Evolutionary conservation across 2,329 filamentous ascomycete species (phyloP).

Genomic region (Cercospora zeina): DNA sequence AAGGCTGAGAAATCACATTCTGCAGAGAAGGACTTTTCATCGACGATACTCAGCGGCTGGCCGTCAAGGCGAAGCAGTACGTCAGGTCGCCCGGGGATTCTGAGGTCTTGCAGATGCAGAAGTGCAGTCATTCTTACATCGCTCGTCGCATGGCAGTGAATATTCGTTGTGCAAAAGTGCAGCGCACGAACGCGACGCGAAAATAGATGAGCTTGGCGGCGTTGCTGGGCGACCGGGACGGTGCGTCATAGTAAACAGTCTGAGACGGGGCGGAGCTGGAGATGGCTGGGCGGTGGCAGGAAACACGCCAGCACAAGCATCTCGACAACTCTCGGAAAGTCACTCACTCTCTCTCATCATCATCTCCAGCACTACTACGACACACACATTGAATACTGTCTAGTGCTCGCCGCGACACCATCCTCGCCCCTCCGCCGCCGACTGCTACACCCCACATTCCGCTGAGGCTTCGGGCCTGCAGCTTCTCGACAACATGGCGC

Average conservation of each 20-base stretch:
- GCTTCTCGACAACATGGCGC: conserved; percentile 34
- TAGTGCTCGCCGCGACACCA: not conserved
- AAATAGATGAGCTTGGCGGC: not conserved
- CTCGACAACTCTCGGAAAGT: not conserved
- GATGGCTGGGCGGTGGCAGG: conserved; percentile 15
- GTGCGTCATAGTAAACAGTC: conserved; percentile 10
- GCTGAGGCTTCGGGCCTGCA: conserved; percentile 38
- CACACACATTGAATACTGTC: not conserved
- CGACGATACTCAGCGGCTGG: conserved; percentile 11
- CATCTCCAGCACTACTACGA: conserved; percentile 1
- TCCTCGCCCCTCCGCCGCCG: not conserved
- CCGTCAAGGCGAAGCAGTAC: conserved; percentile 8
- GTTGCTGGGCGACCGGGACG: conserved; percentile 5
- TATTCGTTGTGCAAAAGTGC: not conserved
- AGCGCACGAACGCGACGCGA: conserved; percentile 1
- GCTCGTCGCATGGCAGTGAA: not conserved
- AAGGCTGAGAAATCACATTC: conserved; percentile 12
- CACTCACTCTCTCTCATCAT: not conserved
- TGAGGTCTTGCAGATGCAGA: conserved; percentile 2
- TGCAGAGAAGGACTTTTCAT: not conserved
- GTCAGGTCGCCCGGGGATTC: conserved; percentile 12
- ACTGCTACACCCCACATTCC: conserved; percentile 1
- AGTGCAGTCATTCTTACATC: conserved; percentile 3
- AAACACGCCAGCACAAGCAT: conserved; percentile 6
- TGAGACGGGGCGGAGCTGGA: conserved; percentile 13